Base-by-base conservation (phyloP, 108 stramenopile genomes). In the Skeletonema menzelii region DNA sequence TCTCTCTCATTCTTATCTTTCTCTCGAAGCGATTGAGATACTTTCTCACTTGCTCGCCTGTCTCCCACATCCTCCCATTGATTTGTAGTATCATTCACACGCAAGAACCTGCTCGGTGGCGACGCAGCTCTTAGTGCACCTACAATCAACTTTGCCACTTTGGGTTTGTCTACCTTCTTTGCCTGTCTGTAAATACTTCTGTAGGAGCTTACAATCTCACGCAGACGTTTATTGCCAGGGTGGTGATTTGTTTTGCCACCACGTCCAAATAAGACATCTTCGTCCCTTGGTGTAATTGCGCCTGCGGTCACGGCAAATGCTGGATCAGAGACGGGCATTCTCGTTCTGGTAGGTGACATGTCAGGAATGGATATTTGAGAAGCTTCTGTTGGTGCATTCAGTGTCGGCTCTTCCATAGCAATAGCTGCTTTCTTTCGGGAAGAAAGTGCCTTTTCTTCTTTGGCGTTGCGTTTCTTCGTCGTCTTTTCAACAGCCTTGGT, bases 11-110 rank as follows among this genome's bases (percentile, higher is more conserved):
- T 20, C n/a, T 12, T 60, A 19, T 75, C 71, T 60, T 77, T 76
- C 73, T 82, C 82, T 26, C 82, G 59, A 53, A 82, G 49, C 19
- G 82, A 68, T 66, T 82, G 82, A 34, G 63, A 65, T 6, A 78
- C 77, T 69, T 84, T 84, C 38, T 79, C 73, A 4, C 69, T 59
- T 24, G 84, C 87, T 47, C 80, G 84, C 49, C 73, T 76, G 68
- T 95, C 87, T 19, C 94, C 88, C 15, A 92, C 88, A 56, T 95
- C 94, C 47, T 85, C 85, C 88, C 89, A 95, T 61, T 82, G 77
- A 17, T 69, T 72, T 28, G 87, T 86, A 13, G 69, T 67, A 10
- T 73, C 67, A 28, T 85, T 63, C 60, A 88, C 83, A 47, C 84
- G 82, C 31, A 95, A 79, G 53, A 95, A 95, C 13, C 91, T 72